phyloP scores from a whole-genome alignment of 75 land plant species.

The Selaginella moellendorffii region DNA sequence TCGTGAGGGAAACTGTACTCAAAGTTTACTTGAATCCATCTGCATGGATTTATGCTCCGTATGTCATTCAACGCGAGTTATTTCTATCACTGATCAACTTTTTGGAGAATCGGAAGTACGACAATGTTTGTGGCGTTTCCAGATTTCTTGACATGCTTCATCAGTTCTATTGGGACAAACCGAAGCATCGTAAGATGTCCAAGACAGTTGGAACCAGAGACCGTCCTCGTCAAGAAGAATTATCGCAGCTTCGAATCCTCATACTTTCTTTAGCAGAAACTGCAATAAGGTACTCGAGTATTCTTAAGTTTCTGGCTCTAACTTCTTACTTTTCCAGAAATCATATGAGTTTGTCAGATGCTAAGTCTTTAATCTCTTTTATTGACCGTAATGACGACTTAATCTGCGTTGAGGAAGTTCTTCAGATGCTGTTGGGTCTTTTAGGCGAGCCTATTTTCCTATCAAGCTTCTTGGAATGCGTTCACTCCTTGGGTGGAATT shows the following conservation, averaged over 20 bases:
- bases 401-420: conserved; percentile 80
- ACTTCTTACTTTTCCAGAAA: too few relatives aligned
- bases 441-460: conserved; percentile 47
- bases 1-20: conserved; percentile 58
- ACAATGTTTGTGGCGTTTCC: conserved; percentile 44
- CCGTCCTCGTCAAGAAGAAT: neutral
- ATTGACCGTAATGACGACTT: conserved; percentile 65
- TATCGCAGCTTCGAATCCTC: neutral
- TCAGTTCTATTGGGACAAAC: conserved; percentile 74
- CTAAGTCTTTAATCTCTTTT: conserved; percentile 62
- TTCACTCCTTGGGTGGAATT: conserved; percentile 54
- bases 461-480: conserved; percentile 54
- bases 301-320: too few relatives aligned
- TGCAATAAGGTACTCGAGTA: neutral
- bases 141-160: conserved; percentile 63
- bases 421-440: conserved; percentile 82
- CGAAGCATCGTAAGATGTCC: conserved; percentile 25
- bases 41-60: conserved; percentile 66
- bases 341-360: conserved; percentile 38
- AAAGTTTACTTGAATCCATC: conserved; percentile 57
- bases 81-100: conserved; percentile 61
- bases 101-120: conserved; percentile 45
- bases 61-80: conserved; percentile 60
- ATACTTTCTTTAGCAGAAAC: neutral
- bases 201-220: neutral